Conservation (phyloP, 495 filamentous ascomycete species). For the Penicillium robsamsonii region DNA sequence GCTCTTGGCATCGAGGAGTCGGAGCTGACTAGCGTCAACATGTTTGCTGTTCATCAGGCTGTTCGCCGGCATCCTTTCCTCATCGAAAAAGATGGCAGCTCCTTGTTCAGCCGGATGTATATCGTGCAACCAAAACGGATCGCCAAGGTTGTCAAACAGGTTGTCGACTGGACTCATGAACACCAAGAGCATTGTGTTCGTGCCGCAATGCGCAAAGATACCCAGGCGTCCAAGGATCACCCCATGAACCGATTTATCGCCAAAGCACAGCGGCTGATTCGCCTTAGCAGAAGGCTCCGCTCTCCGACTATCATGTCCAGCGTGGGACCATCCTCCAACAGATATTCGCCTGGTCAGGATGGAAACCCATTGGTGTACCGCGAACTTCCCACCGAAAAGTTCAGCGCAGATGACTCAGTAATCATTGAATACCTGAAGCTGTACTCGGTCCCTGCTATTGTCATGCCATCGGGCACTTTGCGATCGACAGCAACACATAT, state of each 20-base stretch:
- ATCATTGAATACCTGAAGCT: constrained; percentile 71
- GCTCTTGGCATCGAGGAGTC: constrained; percentile 44
- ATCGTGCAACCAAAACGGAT: constrained; percentile 51
- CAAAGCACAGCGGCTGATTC: constrained; percentile 64
- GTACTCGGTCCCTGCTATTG: constrained; percentile 43
- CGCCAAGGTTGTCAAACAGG: constrained; percentile 43
- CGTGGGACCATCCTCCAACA: constrained; percentile 47
- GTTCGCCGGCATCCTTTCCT: constrained; percentile 40
- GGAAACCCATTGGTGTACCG: constrained; percentile 41
- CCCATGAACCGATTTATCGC: constrained; percentile 58
- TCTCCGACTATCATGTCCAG: constrained; percentile 56
- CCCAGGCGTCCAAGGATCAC: constrained; percentile 25
- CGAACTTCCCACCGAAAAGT: constrained; percentile 35
- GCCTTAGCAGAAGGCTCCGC: constrained; percentile 61
- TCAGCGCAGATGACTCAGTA: constrained; percentile 45
- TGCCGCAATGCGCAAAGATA: constrained; percentile 24
- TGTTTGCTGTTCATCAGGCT: constrained; percentile 69
- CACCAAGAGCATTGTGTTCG: constrained; percentile 49
- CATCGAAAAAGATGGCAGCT: constrained; percentile 50
- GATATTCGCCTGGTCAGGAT: constrained; percentile 36
- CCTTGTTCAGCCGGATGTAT: constrained; percentile 39
- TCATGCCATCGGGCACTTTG: constrained; percentile 55
- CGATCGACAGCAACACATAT: constrained; percentile 66
- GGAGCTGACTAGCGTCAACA: constrained; percentile 47
- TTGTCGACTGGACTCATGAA: constrained; percentile 56